Conservation (phyloP, 805 yeast genomes). For the Wickerhamomyces silvicola region DNA sequence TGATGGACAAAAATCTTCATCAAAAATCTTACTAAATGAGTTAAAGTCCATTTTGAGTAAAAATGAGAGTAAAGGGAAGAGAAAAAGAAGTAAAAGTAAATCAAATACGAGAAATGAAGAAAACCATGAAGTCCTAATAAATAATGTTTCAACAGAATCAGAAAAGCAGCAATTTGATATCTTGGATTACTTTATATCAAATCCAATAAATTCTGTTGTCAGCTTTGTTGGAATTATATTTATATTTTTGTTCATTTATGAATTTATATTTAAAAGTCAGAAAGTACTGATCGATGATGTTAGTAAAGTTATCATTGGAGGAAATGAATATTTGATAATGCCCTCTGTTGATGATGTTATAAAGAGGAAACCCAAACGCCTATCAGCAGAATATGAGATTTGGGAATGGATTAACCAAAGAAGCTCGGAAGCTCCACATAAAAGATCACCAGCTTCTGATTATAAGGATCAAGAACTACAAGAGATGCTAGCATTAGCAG, state of each 20-base stretch:
- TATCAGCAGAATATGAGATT: conserved; percentile 18
- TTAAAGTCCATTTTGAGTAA: conserved; percentile 24
- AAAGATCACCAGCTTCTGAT: conserved; percentile 1
- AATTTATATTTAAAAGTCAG: no score
- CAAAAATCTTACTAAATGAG: conserved; percentile 38
- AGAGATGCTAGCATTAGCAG: conserved; percentile 19
- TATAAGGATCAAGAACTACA: conserved; percentile 18
- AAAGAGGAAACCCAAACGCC: conserved; percentile 1
- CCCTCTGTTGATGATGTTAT: conserved; percentile 13
- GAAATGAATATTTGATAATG: conserved; percentile 15
- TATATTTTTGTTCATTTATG: no score
- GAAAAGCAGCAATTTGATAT: no score
- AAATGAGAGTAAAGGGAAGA: conserved; percentile 9
- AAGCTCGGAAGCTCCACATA: background rate
- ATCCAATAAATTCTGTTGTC: background rate
- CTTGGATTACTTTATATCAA: background rate
- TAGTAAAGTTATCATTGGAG: conserved; percentile 16
- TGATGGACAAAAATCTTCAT: conserved; percentile 65
- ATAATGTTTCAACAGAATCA: background rate
- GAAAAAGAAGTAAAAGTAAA: conserved; percentile 13
- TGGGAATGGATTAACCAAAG: conserved; percentile 24
- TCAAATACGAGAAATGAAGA: conserved; percentile 1
- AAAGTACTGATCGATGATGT: conserved; percentile 3
- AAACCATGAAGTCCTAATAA: conserved; percentile 4
- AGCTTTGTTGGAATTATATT: background rate